These are phyloP conservation scores for Trichosanthes truncata DNA, from an alignment of 306 rosid species.

Conservation along the genomic window DNA sequence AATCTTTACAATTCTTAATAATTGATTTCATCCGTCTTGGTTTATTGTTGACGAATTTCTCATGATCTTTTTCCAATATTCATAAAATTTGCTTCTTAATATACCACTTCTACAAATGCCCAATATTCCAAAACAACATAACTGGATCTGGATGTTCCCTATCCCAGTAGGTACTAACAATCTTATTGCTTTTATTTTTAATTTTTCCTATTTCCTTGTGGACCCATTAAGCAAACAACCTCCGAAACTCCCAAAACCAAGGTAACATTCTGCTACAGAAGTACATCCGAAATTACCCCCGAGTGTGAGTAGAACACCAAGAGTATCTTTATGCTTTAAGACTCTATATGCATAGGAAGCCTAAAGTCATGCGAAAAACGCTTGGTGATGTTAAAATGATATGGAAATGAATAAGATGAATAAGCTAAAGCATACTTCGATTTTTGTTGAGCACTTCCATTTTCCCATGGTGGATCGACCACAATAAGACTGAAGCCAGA, in stretches of 20 bases:
- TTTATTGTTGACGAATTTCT: not conserved
- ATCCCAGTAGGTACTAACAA: not conserved
- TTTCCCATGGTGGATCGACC: constrained; percentile 96
- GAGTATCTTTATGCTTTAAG: not conserved
- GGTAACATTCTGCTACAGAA: not conserved
- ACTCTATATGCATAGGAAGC: not conserved
- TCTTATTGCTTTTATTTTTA: not conserved
- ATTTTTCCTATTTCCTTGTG: not conserved
- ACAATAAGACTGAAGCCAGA: constrained; percentile 71
- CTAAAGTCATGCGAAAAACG: not conserved
- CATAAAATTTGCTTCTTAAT: not conserved
- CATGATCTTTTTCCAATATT: not conserved
- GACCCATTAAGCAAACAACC: not conserved
- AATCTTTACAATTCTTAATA: not conserved
- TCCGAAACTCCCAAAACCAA: not conserved
- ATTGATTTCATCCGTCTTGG: not conserved
- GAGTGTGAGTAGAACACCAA: not conserved
- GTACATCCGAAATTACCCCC: not conserved
- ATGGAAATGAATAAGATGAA: not conserved
- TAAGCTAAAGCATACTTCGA: constrained; percentile 29
- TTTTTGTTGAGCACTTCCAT: constrained; percentile 85
- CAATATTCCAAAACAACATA: not conserved
- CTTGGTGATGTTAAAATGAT: not conserved
- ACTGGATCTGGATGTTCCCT: not conserved
- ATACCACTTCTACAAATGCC: not conserved